Evolutionary conservation across 352 stramenopile genomes (phyloP), one percentile per base, ranked within the genome.

Genomic region (Globisporangium spinosum): DNA sequence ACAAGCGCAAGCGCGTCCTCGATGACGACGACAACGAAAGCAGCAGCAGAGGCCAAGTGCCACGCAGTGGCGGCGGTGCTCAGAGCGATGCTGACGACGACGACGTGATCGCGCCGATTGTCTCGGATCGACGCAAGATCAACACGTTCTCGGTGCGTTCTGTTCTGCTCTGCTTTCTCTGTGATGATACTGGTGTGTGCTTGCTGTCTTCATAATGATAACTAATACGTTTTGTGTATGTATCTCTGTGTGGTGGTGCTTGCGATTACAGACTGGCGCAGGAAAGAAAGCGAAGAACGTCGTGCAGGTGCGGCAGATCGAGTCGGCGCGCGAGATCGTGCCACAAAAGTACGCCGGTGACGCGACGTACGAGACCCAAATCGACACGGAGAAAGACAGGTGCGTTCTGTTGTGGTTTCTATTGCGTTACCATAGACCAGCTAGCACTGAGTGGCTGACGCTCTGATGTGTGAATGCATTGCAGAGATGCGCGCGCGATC

Each of bases 291-390:
- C 66, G 56, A 84, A 85, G 63, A 91, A 91, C 58, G 71, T 87
- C 54, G 72, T 94, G 32, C 74, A 91, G 60, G 77, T 72, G 22
- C 76, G 62, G 34, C 72, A 84, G 29, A 77, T 93, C 69, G 78
- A 87, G 67, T 94, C 87, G 2, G 78, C 81, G 69, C 87, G 87
- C 34, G 78, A 94, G 69, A 79, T 92, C 54, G 85, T 93, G 20
- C 87, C 83, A 25, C 82, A 93, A 62, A 70, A 87, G 53, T 94
- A 93, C 72, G 87, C 87, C 27, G 87, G 87, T 15, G 87, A 92
- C 55, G 87, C 87, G 60, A 94, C 87, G 38, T 93, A 94, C 65
- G 87, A 94, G 72, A 84, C 70, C 15, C 83, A 94, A 72, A 94
- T 94, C 54, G 87, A 94, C 72, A 94, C 87, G 49, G 85, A 82